Evolutionary conservation across 345 rosid species (phyloP).

Genomic region (Pistacia vera): DNA sequence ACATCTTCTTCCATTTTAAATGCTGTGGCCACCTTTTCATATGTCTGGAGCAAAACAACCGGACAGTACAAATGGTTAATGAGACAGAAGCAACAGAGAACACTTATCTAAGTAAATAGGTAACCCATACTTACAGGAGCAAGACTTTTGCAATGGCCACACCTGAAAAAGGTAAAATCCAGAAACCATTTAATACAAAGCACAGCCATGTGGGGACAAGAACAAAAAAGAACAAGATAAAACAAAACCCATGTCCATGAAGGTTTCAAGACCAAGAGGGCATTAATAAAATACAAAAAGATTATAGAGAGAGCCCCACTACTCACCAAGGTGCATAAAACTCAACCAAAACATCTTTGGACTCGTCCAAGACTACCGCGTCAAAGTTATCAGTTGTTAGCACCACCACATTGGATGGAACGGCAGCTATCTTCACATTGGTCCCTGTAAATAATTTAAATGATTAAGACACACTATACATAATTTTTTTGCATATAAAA

Average conservation of each 20-base stretch:
- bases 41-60: constrained; percentile 44
- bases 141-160: constrained; percentile 96
- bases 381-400: constrained; percentile 75
- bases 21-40: constrained; percentile 89
- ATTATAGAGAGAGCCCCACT: neutral
- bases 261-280: neutral
- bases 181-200: constrained; percentile 12
- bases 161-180: constrained; percentile 56
- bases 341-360: constrained; percentile 94
- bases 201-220: neutral
- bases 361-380: constrained; percentile 79
- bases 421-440: constrained; percentile 81
- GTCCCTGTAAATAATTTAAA: constrained; percentile 59
- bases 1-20: constrained; percentile 79
- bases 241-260: neutral
- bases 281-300: neutral
- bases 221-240: neutral
- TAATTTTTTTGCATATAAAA: neutral
- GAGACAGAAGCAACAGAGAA: neutral
- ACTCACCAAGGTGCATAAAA: constrained; percentile 98
- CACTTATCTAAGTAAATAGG: neutral
- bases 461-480: neutral
- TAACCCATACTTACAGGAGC: constrained; percentile 77
- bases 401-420: constrained; percentile 75
- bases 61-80: constrained; percentile 6